These are phyloP conservation scores for Ceratocystis cubensis DNA, from an alignment of 2,329 filamentous ascomycete genomes.

Conservation along the genomic window DNA sequence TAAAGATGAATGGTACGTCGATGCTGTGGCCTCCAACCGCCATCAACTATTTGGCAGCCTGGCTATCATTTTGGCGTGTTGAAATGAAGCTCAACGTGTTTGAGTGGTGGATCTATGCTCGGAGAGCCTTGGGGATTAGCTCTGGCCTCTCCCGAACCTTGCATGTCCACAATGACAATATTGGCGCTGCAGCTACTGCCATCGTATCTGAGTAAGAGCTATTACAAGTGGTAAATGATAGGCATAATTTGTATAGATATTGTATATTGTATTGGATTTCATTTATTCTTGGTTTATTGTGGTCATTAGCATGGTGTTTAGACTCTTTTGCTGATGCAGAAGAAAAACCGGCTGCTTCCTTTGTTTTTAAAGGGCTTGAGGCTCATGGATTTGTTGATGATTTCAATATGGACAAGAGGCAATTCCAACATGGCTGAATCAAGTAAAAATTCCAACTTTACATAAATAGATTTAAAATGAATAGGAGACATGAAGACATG, in stretches of 20 bases:
- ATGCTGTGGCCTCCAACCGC: slow-evolving; percentile 48
- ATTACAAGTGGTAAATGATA: neutral
- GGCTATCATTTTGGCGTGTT: slow-evolving; percentile 46
- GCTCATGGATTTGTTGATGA: too few relatives aligned
- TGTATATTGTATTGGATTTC: slow-evolving; percentile 8
- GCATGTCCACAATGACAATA: neutral
- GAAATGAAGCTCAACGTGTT: slow-evolving; percentile 51
- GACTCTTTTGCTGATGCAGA: neutral
- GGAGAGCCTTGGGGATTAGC: slow-evolving; percentile 34
- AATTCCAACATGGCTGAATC: too few relatives aligned
- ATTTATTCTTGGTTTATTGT: slow-evolving; percentile 4
- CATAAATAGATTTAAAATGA: neutral
- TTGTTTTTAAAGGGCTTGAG: neutral
- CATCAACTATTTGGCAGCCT: slow-evolving; percentile 42
- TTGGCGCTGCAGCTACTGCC: neutral
- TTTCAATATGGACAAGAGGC: too few relatives aligned
- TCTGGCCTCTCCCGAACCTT: slow-evolving; percentile 16
- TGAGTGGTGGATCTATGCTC: slow-evolving; percentile 47
- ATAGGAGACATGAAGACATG: neutral
- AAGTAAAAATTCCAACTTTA: neutral
- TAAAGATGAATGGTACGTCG: slow-evolving; percentile 38
- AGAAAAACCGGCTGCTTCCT: too few relatives aligned
- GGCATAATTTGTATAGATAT: slow-evolving; percentile 10
- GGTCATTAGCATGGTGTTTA: neutral
- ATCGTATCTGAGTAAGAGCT: neutral